Evolutionary conservation across 768 basidiomycete genomes (phyloP).

Genomic region (Russula sp.): DNA sequence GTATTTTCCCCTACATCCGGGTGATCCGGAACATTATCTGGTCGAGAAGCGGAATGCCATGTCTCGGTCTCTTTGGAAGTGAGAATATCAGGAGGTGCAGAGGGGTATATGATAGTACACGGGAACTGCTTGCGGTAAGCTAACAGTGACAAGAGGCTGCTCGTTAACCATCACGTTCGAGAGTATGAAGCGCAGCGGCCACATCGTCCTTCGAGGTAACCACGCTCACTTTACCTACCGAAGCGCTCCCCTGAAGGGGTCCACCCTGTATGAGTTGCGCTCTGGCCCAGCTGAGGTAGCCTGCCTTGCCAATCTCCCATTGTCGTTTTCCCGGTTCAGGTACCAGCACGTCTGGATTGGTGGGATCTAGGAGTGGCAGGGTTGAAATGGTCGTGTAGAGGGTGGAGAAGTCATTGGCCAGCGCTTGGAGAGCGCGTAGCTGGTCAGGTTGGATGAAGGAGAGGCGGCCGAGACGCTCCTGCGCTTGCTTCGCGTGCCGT

Average conservation of each 20-base stretch:
- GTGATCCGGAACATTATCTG: not conserved
- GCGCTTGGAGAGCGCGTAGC: conserved; percentile 35
- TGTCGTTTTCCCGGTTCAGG: conserved; percentile 60
- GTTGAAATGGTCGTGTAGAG: conserved; percentile 46
- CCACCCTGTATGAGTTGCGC: conserved; percentile 41
- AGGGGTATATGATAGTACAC: not conserved
- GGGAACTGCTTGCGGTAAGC: not conserved
- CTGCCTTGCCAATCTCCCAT: conserved; percentile 72
- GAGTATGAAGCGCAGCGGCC: not conserved
- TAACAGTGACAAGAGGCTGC: not conserved
- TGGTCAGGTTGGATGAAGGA: conserved; percentile 40
- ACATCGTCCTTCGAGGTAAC: not conserved
- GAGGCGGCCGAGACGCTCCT: conserved; percentile 39
- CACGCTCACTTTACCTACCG: not conserved
- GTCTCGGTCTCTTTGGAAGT: not conserved
- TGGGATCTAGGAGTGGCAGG: conserved; percentile 37
- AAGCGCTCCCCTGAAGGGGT: not conserved
- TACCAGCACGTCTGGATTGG: conserved; percentile 24
- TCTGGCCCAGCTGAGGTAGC: conserved; percentile 76
- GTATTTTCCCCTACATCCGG: no score
- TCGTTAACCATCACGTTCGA: not conserved
- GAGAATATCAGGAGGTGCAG: not conserved
- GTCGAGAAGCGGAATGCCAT: no score
- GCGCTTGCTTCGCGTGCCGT: conserved; percentile 42
- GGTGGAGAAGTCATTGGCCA: conserved; percentile 38